Conservation (phyloP, 228 moss, liverwort and hornwort species). For the Sphagnum fallax region DNA sequence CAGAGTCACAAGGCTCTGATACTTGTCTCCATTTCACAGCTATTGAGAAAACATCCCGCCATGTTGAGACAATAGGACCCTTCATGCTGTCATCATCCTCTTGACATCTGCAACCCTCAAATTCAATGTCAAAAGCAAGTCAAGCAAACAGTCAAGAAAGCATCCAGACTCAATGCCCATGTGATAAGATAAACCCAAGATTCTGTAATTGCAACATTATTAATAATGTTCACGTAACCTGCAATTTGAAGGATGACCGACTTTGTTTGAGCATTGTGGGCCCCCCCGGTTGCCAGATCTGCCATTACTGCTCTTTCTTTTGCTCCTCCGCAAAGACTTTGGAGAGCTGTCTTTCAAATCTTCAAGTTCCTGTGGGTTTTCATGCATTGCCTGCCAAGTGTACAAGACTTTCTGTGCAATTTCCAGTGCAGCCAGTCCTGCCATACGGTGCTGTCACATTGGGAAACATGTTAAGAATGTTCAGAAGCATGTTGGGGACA, state of each 20-base stretch:
- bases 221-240: not conserved
- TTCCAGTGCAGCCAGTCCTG: conserved; percentile 82
- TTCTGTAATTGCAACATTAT: too few species aligned
- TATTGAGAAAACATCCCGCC: conserved; percentile 75
- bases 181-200: too few species aligned
- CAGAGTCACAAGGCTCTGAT: conserved; percentile 94
- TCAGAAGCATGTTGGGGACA: not conserved
- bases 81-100: conserved; percentile 36
- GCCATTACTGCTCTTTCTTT: conserved; percentile 33
- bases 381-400: conserved; percentile 60
- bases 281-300: conserved; percentile 26
- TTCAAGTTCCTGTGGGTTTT: conserved; percentile 40
- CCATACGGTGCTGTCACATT: conserved; percentile 73
- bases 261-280: conserved; percentile 16
- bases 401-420: conserved; percentile 72
- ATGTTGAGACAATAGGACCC: conserved; percentile 53
- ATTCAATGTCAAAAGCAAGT: conserved; percentile 3
- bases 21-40: conserved; percentile 82
- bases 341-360: conserved; percentile 20
- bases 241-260: not conserved
- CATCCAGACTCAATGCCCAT: too few species aligned
- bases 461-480: not conserved
- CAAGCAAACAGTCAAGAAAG: not conserved
- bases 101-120: conserved; percentile 27
- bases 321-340: conserved; percentile 29